phyloP scores from a whole-genome alignment of 306 rosid species.

The Medicago ruthenica region DNA sequence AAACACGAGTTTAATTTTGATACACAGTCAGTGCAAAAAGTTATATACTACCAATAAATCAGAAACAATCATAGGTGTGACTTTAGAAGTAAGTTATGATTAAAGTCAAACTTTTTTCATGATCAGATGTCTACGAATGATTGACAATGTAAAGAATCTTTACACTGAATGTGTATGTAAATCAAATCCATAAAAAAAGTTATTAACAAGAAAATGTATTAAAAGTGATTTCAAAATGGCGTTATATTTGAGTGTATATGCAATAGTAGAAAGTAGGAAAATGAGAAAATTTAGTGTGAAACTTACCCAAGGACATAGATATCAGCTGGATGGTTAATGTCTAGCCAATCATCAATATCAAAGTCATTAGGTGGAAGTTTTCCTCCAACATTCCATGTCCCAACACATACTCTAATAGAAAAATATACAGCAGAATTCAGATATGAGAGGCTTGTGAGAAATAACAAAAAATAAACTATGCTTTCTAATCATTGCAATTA shows the following conservation, averaged over 20 bases:
- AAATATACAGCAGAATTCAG: constrained; percentile 35
- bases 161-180: too few species aligned
- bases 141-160: background rate
- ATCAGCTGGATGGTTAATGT: constrained; percentile 74
- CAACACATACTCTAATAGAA: constrained; percentile 67
- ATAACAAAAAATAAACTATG: constrained; percentile 35
- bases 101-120: background rate
- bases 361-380: constrained; percentile 78
- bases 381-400: constrained; percentile 97
- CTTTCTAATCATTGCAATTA: constrained; percentile 31
- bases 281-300: background rate
- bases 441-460: constrained; percentile 41
- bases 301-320: constrained; percentile 90
- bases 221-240: too few species aligned
- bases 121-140: background rate
- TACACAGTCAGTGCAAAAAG: background rate
- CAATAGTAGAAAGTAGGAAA: background rate
- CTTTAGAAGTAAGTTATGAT: background rate
- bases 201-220: too few species aligned
- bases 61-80: background rate
- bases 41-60: background rate
- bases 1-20: background rate
- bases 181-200: too few species aligned
- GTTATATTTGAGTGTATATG: too few species aligned
- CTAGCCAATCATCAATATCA: constrained; percentile 89